Percentiles rank a stretch among this genome's conserved stretches.
Conservation (phyloP, 805 yeast species). For the Ogataea neopini region DNA sequence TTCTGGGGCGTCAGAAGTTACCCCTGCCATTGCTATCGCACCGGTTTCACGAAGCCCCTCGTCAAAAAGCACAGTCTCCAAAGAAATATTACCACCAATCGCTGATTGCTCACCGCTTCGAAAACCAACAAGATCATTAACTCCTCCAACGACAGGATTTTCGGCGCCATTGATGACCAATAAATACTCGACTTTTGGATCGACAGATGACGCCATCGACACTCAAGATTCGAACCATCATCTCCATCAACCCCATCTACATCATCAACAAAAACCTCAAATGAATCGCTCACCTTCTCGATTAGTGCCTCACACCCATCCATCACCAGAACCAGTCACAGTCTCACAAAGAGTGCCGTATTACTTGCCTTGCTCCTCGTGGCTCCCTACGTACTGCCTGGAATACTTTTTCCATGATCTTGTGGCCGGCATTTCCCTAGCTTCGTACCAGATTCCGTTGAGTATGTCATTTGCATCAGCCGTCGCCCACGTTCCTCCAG, state of each 20-base stretch:
- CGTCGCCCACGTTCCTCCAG: slow-evolving; percentile 79
- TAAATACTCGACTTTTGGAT: slow-evolving; percentile 4
- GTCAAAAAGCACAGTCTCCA: neutral
- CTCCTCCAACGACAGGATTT: neutral
- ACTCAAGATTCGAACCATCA: neutral
- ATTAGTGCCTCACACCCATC: neutral
- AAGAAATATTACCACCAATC: neutral
- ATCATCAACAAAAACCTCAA: neutral
- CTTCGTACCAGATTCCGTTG: slow-evolving; percentile 89
- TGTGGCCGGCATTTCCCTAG: slow-evolving; percentile 82
- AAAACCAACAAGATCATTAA: neutral
- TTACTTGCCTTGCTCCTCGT: slow-evolving; percentile 65
- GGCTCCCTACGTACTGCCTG: slow-evolving; percentile 57
- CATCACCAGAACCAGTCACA: slow-evolving; percentile 1
- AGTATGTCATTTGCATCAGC: slow-evolving; percentile 81
- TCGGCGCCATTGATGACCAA: neutral
- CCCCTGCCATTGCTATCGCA: neutral
- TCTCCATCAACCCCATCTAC: neutral
- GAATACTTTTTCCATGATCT: slow-evolving; percentile 56
- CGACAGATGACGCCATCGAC: neutral
- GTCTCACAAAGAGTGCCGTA: slow-evolving; percentile 45
- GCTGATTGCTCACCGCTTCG: neutral
- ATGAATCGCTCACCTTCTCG: neutral
- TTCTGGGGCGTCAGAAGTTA: neutral
- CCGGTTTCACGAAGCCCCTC: neutral